Evolutionary conservation across 129 eudicot genomes (phyloP).

Genomic region (Artemisia annua): DNA sequence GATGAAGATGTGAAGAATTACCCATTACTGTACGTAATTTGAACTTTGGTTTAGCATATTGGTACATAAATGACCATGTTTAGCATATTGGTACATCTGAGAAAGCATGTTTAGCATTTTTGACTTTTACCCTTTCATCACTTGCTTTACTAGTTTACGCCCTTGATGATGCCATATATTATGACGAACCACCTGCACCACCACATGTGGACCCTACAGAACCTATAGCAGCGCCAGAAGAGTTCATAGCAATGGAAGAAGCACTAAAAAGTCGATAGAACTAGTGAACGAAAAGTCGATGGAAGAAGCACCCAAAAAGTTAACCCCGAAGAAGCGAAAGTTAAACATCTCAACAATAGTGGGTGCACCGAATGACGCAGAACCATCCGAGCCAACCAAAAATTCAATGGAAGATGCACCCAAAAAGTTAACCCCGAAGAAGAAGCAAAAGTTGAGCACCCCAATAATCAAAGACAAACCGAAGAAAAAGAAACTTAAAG

Average conservation of each 20-base stretch:
- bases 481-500: slow-evolving; percentile 52
- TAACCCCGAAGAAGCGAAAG: background rate
- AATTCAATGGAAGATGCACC: slow-evolving; percentile 29
- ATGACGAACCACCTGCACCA: slow-evolving; percentile 39
- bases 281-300: background rate
- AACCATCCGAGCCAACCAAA: background rate
- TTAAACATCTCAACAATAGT: slow-evolving; percentile 1
- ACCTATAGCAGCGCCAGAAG: background rate
- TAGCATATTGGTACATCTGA: no score
- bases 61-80: no score
- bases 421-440: slow-evolving; percentile 23
- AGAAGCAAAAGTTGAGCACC: slow-evolving; percentile 23
- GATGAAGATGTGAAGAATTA: no score
- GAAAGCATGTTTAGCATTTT: no score
- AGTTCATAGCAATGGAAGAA: slow-evolving; percentile 5
- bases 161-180: slow-evolving; percentile 65
- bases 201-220: slow-evolving; percentile 18
- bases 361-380: no score
- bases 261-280: background rate
- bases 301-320: background rate
- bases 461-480: slow-evolving; percentile 39
- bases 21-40: no score
- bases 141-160: slow-evolving; percentile 68
- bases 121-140: no score
- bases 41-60: no score